These are phyloP conservation scores for Penicillium vulpinum DNA, from an alignment of 2,329 filamentous ascomycete genomes.

Conservation along the genomic window DNA sequence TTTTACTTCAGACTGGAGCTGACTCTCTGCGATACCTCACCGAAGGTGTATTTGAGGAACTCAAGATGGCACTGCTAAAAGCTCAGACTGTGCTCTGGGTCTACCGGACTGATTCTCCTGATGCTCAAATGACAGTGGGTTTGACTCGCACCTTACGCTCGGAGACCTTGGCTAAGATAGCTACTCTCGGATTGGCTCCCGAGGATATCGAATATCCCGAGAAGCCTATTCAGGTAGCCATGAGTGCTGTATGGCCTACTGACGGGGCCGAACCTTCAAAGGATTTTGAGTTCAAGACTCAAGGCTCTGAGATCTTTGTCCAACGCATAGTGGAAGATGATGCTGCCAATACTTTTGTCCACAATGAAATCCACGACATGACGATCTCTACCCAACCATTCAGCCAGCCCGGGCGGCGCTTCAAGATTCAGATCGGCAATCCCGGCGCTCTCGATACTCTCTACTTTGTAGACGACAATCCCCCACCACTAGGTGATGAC, in stretches of 20 bases:
- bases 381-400: conserved; percentile 24
- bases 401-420: conserved; percentile 20
- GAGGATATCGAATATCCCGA: conserved; percentile 15
- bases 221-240: conserved; percentile 12
- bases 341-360: conserved; percentile 22
- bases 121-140: conserved; percentile 32
- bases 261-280: conserved; percentile 11
- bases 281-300: conserved; percentile 26
- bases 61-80: conserved; percentile 21
- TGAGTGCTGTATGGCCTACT: conserved; percentile 20
- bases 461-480: conserved; percentile 27
- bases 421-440: conserved; percentile 25
- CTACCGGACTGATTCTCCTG: conserved; percentile 22
- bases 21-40: conserved; percentile 18
- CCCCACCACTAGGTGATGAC: conserved; percentile 18
- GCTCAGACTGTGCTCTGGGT: conserved; percentile 27
- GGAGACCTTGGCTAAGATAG: conserved; percentile 24
- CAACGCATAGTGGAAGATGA: conserved; percentile 21
- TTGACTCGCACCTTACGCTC: conserved; percentile 28
- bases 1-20: conserved; percentile 21
- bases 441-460: conserved; percentile 26
- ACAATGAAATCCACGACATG: conserved; percentile 27
- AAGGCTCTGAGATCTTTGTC: conserved; percentile 20
- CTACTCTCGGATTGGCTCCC: conserved; percentile 24
- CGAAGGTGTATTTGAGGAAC: conserved; percentile 8